phyloP scores from a whole-genome alignment of 1,284 basidiomycete species.

The Ustilago lituana region DNA sequence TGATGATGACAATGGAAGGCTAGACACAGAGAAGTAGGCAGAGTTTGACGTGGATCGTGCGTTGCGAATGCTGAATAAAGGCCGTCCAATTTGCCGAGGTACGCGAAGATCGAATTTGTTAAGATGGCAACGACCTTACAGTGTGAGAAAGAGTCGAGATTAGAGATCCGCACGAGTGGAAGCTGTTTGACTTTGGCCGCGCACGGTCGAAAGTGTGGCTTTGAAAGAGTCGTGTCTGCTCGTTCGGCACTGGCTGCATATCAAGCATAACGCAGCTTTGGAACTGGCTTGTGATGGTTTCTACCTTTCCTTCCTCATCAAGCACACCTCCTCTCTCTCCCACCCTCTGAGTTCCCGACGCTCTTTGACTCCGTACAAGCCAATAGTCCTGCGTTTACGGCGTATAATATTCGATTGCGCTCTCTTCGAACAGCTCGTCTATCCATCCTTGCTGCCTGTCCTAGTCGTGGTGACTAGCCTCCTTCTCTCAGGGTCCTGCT shows the following conservation, averaged over 20 bases:
- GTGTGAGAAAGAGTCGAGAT: too few relatives aligned
- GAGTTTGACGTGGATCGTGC: slow-evolving; percentile 8
- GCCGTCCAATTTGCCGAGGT: slow-evolving; percentile 19
- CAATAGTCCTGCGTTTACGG: too few relatives aligned
- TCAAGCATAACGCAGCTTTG: too few relatives aligned
- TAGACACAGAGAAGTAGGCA: not conserved
- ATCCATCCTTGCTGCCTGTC: not conserved
- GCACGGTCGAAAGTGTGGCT: slow-evolving; percentile 1
- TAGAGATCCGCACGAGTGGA: too few relatives aligned
- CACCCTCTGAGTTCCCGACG: too few relatives aligned
- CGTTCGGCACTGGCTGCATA: too few relatives aligned
- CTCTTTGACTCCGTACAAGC: too few relatives aligned
- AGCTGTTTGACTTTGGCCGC: not conserved
- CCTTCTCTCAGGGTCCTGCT: not conserved
- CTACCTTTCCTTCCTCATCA: not conserved
- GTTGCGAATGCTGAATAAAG: slow-evolving; percentile 5
- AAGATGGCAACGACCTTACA: not conserved
- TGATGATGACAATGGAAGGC: too few relatives aligned
- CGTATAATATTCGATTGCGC: too few relatives aligned
- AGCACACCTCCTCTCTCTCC: too few relatives aligned
- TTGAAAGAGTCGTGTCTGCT: not conserved
- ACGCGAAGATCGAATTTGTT: not conserved
- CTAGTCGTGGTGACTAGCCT: slow-evolving; percentile 4
- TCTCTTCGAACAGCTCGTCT: too few relatives aligned
- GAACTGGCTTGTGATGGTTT: not conserved